Conservation (phyloP, 208 protist genomes). For the Leptomonas seymouri region DNA sequence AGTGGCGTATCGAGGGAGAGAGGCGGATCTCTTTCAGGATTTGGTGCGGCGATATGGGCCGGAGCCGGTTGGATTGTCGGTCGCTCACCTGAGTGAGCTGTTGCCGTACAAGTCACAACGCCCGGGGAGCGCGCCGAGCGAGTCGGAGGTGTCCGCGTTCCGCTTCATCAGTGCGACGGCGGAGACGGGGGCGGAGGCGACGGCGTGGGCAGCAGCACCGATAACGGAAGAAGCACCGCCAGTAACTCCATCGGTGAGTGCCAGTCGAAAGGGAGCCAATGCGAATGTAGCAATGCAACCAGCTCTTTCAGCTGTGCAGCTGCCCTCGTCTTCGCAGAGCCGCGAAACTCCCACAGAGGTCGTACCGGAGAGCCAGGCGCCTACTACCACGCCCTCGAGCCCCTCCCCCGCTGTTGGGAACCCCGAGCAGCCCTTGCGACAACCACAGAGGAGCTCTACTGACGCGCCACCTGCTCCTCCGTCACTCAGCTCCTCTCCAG, state of each 20-base stretch:
- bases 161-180: conserved; percentile 20
- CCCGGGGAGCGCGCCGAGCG: conserved; percentile 15
- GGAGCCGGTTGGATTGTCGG: conserved; percentile 19
- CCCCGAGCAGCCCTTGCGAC: no score
- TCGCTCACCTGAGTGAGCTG: neutral
- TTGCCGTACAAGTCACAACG: neutral
- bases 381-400: no score
- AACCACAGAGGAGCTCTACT: no score
- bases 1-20: conserved; percentile 30
- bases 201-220: neutral
- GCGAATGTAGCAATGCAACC: no score
- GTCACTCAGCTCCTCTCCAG: conserved; percentile 8
- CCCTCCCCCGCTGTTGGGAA: no score
- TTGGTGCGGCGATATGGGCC: conserved; percentile 49
- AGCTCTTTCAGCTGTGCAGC: no score
- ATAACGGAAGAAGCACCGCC: neutral
- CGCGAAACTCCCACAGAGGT: no score
- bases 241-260: no score
- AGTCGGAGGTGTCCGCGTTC: conserved; percentile 23
- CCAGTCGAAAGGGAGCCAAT: no score
- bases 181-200: neutral
- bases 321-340: no score
- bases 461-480: neutral
- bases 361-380: no score
- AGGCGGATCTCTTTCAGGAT: conserved; percentile 50